Conservation (phyloP, 129 eudicot species). For the Artemisia tridentata region DNA sequence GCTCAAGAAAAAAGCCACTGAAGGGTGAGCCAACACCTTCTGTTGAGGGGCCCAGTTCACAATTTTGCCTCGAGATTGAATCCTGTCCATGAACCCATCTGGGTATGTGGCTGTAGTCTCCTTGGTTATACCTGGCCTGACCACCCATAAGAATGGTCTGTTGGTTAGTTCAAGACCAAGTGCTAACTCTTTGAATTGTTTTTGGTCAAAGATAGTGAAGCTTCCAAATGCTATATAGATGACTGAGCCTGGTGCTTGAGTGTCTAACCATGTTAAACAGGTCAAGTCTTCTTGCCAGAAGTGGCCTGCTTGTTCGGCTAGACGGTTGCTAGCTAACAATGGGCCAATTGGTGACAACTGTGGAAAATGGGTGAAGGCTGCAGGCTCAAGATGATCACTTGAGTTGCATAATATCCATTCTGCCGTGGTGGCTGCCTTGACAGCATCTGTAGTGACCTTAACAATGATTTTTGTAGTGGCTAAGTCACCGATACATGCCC, state of each 20-base stretch:
- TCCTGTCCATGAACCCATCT: conserved; percentile 33
- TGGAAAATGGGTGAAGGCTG: conserved; percentile 21
- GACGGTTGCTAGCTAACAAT: conserved; percentile 29
- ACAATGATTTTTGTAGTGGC: conserved; percentile 21
- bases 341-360: conserved; percentile 51
- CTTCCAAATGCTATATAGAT: conserved; percentile 66
- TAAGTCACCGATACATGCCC: conserved; percentile 27
- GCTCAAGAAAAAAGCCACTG: conserved; percentile 54
- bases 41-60: conserved; percentile 82
- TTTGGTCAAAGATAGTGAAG: conserved; percentile 40
- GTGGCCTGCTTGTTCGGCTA: conserved; percentile 33
- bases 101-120: conserved; percentile 28
- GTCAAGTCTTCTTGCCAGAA: conserved; percentile 48
- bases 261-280: conserved; percentile 60
- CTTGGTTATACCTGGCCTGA: conserved; percentile 32
- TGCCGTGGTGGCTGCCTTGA: conserved; percentile 14
- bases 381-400: conserved; percentile 25
- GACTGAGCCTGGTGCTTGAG: conserved; percentile 41
- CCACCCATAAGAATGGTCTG: conserved; percentile 56
- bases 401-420: conserved; percentile 32
- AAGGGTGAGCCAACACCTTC: conserved; percentile 55
- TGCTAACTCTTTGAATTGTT: conserved; percentile 53
- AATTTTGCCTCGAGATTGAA: conserved; percentile 33
- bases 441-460: conserved; percentile 5
- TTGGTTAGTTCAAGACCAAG: conserved; percentile 46